Base-by-base conservation (phyloP, 2,329 filamentous ascomycete genomes). In the Paracorniculantispora psalliotae region DNA sequence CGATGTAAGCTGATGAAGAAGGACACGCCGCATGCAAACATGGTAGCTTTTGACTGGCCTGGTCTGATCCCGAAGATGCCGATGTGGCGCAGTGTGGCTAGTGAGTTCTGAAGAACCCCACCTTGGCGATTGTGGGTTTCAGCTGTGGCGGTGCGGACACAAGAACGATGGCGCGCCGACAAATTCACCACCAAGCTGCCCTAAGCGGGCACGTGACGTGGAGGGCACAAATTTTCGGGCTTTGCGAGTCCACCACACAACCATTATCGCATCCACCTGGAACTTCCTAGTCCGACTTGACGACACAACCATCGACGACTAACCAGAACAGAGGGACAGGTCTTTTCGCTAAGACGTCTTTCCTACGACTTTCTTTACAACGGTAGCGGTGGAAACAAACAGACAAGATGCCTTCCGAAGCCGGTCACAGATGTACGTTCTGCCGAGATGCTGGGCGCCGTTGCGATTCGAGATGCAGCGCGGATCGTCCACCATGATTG, bases 351-450 rank as follows among this genome's bases (percentile, higher is more conserved):
- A 75, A 76, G 75, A 77, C 74, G 72, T 70, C 73, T 69, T 58
- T 69, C 68, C 68, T 68, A 68, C 67, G 64, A 72, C 69, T 70
- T 68, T 69, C 72, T 67, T 69, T 73, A 52, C 47, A 52, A 59
- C 56, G 75, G 73, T 77, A 73, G 72, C 71, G 72, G 72, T 70
- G 72, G 72, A 73, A 72, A 70, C 71, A 77, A 66, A 71, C 71
- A 79, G 79, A 80, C 87, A 92, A 85, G 79, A 94, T 94, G 90
- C 85, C 88, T 89, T 88, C 89, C 75, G 89, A 91, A 86, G 83
- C 88, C 76, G 89, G 89, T 81, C 89, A 92, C 87, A 86, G 90
- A 89, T 83, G 90, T 93, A 81, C 90, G 90, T 90, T 26, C 15
- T 44, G 23, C 37, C 48, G 15, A 46, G 21, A n/a, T 25, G 48